Base-by-base conservation (phyloP, 2,329 filamentous ascomycete species). In the Stemphylium beticola region DNA sequence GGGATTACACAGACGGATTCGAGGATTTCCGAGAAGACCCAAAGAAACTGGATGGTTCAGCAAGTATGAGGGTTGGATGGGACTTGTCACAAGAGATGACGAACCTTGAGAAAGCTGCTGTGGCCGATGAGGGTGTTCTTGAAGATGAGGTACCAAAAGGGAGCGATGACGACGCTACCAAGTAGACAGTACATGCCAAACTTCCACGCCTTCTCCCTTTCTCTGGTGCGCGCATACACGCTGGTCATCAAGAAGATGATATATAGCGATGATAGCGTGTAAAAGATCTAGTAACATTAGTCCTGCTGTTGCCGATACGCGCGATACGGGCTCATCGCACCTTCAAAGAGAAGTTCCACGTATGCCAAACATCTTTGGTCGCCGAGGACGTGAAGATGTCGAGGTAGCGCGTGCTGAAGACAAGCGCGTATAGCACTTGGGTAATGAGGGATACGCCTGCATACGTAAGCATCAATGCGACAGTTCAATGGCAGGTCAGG, bases 131-230 rank as follows among this genome's bases (percentile, higher is more conserved):
- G 81, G 62, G 77, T 77, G 10, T 62, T 61, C 55, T 85, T 80
- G 66, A 93, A 88, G 49, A 92, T 85, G 62, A 89, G 74, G 78
- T 88, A 89, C 62, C 86, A 83, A 60, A 96, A 83, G 0, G 92
- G 92, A 9, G 91, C 88, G 26, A 89, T 71, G 11, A 89, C 66
- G 26, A 91, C 68, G 17, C 88, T 87, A 4, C 84, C 88, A 11
- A 78, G 81, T 2, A 93, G 76, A 47, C 88, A 88, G 61, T 85
- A 85, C 22, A 86, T 86, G 37, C 91, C 91, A 61, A 97, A 81
- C 77, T 93, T 96, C 93, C 93, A 97, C n/a, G 92, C 90, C 66
- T 92, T 86, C 79, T 98, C 93, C 48, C 87, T 83, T 77, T 98
- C 93, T 37, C 93, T 82, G n/a, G 93, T 96, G 31, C 93, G 85